A percentile compares a stretch with the other conserved stretches of the same genome.
Evolutionary conservation across 2,329 filamentous ascomycete genomes (phyloP).

Genomic region (Clarireedia monteithiana): DNA sequence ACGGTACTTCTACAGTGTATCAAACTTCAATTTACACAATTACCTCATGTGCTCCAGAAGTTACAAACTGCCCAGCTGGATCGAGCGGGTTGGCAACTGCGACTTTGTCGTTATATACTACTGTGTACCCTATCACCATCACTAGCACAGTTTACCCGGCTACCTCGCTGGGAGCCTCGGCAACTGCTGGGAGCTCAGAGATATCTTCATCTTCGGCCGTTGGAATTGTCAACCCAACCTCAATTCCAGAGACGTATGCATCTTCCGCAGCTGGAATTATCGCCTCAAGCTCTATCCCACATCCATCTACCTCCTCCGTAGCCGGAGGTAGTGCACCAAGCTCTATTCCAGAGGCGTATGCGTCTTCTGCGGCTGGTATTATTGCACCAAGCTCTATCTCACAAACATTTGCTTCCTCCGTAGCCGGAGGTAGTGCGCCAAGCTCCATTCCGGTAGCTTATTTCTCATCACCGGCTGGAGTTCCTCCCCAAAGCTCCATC

Average conservation of each 20-base stretch:
- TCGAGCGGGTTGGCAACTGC: constrained; percentile 33
- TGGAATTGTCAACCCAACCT: too few relatives aligned
- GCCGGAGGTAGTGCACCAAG: not conserved
- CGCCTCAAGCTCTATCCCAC: not conserved
- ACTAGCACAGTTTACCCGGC: not conserved
- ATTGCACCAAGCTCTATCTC: not conserved
- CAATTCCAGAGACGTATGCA: not conserved
- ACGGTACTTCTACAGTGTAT: constrained; percentile 40
- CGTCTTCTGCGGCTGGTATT: not conserved
- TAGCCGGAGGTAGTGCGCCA: too few relatives aligned
- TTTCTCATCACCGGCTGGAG: not conserved
- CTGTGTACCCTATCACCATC: constrained; percentile 23
- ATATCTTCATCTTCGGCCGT: not conserved
- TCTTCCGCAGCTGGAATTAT: not conserved
- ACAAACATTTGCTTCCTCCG: not conserved
- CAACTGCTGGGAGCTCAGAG: not conserved
- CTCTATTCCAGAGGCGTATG: too few relatives aligned
- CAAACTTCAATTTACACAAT: constrained; percentile 43
- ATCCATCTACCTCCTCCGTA: not conserved
- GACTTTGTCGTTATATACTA: constrained; percentile 37
- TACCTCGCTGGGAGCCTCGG: not conserved
- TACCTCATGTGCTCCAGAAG: constrained; percentile 39
- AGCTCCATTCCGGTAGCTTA: not conserved
- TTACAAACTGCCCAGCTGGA: constrained; percentile 43
- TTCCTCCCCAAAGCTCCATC: not conserved